These are phyloP conservation scores for Paspalum vaginatum DNA, from an alignment of 176 grass and related monocot genomes.

Conservation along the genomic window DNA sequence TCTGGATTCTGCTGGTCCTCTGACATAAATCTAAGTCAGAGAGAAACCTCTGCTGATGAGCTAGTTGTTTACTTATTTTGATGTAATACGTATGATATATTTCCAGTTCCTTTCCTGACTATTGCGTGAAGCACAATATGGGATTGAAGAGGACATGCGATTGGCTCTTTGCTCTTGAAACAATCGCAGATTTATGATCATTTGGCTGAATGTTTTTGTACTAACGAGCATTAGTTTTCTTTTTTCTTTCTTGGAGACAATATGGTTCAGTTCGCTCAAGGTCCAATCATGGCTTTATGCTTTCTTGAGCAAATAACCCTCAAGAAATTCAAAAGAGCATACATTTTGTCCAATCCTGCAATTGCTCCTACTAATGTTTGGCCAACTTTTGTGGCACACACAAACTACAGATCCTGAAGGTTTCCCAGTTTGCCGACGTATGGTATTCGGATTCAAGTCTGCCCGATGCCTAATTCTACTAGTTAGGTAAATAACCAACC, in stretches of 20 bases:
- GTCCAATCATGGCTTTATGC: too few relatives aligned
- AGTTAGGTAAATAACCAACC: too few relatives aligned
- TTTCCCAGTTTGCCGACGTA: not conserved
- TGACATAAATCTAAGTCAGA: conserved; percentile 11
- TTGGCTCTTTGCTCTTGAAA: conserved; percentile 14
- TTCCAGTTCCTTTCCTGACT: conserved; percentile 17
- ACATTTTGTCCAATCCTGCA: not conserved
- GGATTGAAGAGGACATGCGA: not conserved
- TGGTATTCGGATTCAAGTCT: too few relatives aligned
- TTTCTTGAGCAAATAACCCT: too few relatives aligned
- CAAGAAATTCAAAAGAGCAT: too few relatives aligned
- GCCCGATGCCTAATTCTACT: too few relatives aligned
- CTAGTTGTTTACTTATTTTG: not conserved
- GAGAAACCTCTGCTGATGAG: conserved; percentile 11
- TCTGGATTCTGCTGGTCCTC: not conserved
- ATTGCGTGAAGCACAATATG: not conserved
- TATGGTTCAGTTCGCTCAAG: too few relatives aligned
- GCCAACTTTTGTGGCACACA: not conserved
- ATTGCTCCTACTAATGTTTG: not conserved
- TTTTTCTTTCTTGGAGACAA: too few relatives aligned
- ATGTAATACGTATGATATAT: conserved; percentile 32
- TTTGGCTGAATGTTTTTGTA: not conserved
- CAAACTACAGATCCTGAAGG: not conserved
- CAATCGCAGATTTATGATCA: not conserved
- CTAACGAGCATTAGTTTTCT: not conserved